phyloP scores from a whole-genome alignment of 2,329 filamentous ascomycete species.

The Lasiodiplodia sp. region DNA sequence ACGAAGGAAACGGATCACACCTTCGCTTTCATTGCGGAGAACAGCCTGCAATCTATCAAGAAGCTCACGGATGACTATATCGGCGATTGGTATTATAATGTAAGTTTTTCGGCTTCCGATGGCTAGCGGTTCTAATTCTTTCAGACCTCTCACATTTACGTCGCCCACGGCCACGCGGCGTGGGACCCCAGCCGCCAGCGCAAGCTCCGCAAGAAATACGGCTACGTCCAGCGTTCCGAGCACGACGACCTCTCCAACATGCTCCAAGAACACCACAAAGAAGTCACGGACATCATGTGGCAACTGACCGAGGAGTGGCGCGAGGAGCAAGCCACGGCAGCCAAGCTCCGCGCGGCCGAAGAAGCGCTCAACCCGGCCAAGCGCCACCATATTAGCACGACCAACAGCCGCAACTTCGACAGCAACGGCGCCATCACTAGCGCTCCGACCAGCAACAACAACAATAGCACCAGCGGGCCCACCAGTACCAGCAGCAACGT shows the following conservation, averaged over 20 bases:
- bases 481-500: not conserved
- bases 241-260: constrained; percentile 62
- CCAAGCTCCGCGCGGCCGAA: not conserved
- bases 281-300: constrained; percentile 58
- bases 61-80: constrained; percentile 72
- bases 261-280: constrained; percentile 60
- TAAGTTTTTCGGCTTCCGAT: constrained; percentile 40
- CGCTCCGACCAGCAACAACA: not conserved
- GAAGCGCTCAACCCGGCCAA: constrained; percentile 7
- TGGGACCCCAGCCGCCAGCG: constrained; percentile 70
- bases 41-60: constrained; percentile 79
- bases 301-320: constrained; percentile 50
- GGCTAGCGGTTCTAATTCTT: not conserved
- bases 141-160: constrained; percentile 77
- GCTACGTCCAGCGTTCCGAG: constrained; percentile 57
- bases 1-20: constrained; percentile 74
- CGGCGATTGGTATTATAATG: constrained; percentile 81
- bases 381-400: not conserved
- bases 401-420: constrained; percentile 3
- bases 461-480: not conserved
- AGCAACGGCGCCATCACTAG: not conserved
- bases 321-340: constrained; percentile 13
- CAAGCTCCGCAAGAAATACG: constrained; percentile 65
- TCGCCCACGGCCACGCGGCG: constrained; percentile 76
- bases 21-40: constrained; percentile 80